phyloP scores from a whole-genome alignment of 202 grass and related monocot species.

The Cymbopogon flexuosus region DNA sequence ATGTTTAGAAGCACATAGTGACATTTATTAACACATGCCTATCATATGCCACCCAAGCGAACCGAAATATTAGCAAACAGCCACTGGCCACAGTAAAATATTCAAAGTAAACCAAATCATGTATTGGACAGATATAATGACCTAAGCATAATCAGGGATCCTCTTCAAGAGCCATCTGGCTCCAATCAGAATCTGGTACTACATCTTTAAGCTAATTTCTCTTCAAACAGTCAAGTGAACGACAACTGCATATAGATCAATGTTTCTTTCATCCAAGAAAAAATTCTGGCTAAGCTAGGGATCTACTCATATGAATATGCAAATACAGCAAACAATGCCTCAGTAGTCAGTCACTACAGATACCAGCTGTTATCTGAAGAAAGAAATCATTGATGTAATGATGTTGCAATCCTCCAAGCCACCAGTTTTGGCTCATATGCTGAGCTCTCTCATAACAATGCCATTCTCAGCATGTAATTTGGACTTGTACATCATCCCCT shows the following conservation, averaged over 20 bases:
- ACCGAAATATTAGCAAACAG: slow-evolving; percentile 17
- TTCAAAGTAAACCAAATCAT: not conserved
- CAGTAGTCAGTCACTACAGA: not conserved
- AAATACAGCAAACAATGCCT: too few species aligned
- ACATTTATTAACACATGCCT: not conserved
- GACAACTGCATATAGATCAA: not conserved
- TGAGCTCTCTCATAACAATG: not conserved
- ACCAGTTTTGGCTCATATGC: not conserved
- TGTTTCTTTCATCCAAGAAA: not conserved
- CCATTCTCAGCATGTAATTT: not conserved
- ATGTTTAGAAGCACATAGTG: slow-evolving; percentile 6
- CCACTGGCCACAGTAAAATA: not conserved
- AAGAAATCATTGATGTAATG: not conserved
- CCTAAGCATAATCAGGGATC: not conserved
- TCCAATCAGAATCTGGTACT: not conserved
- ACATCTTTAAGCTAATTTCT: not conserved
- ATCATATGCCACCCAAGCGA: not conserved
- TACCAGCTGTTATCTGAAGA: not conserved
- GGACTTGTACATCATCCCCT: not conserved
- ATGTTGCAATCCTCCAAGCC: not conserved
- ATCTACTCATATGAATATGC: too few species aligned
- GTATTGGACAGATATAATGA: not conserved
- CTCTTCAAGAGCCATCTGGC: not conserved
- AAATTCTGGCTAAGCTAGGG: not conserved
- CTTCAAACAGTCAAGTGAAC: not conserved